Evolutionary conservation across 192 early-diverging fungal species (phyloP).

Genomic region (Obelidium mucronatum): DNA sequence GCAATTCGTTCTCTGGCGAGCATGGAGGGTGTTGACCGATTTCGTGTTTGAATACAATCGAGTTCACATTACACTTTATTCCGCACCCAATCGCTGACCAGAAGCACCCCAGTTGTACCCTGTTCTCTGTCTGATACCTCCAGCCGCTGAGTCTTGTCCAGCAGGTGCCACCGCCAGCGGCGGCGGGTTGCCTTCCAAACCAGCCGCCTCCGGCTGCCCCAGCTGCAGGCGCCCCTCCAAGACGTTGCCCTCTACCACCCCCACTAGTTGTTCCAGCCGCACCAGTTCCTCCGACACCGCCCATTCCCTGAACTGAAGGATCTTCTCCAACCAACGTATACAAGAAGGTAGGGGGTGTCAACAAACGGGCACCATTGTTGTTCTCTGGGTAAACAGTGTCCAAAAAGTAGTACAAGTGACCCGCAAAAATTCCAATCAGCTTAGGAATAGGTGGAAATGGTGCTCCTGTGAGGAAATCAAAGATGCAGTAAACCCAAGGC

Average conservation of each 20-base stretch:
- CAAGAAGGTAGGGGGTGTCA: slow-evolving; percentile 69
- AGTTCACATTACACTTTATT: not conserved
- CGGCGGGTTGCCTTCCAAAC: slow-evolving; percentile 1
- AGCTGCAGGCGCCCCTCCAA: slow-evolving; percentile 10
- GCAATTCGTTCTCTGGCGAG: too few species aligned
- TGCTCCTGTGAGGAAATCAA: slow-evolving; percentile 57
- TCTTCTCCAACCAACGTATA: slow-evolving; percentile 34
- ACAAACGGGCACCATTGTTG: slow-evolving; percentile 64
- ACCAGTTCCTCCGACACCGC: slow-evolving; percentile 21
- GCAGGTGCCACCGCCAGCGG: not conserved
- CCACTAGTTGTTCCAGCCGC: not conserved
- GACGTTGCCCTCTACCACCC: slow-evolving; percentile 18
- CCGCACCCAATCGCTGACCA: slow-evolving; percentile 26
- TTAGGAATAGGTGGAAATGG: slow-evolving; percentile 54
- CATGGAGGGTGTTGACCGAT: too few species aligned
- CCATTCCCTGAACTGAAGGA: slow-evolving; percentile 15
- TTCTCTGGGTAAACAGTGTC: slow-evolving; percentile 69
- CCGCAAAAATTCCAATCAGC: slow-evolving; percentile 72
- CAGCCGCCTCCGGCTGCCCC: slow-evolving; percentile 12
- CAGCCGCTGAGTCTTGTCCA: slow-evolving; percentile 1
- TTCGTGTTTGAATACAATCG: too few species aligned
- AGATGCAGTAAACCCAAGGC: slow-evolving; percentile 72
- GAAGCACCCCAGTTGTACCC: slow-evolving; percentile 25
- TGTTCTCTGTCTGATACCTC: slow-evolving; percentile 18
- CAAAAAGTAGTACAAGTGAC: slow-evolving; percentile 79